Conservation (phyloP, 441 rosid species). For the Arabidopsis lyrata region DNA sequence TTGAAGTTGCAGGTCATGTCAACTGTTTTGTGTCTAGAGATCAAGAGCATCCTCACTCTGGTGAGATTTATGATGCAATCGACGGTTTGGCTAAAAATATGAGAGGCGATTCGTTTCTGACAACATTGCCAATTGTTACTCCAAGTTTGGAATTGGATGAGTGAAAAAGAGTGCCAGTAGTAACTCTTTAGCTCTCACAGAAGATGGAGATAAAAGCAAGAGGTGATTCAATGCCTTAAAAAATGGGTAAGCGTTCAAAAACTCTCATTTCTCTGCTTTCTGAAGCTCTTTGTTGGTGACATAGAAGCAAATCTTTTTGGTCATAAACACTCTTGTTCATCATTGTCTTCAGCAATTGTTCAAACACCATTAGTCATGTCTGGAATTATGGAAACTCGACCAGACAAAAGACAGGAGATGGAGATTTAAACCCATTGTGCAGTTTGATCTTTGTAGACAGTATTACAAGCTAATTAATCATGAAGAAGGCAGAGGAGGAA, state of each 20-base stretch:
- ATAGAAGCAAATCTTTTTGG: conserved; percentile 13
- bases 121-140: conserved; percentile 16
- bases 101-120: conserved; percentile 47
- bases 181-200: conserved; percentile 19
- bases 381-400: neutral
- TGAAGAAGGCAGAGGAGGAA: conserved; percentile 17
- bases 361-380: conserved; percentile 3
- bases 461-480: conserved; percentile 7
- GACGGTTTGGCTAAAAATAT: conserved; percentile 60
- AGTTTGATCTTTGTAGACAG: conserved; percentile 15
- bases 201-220: neutral
- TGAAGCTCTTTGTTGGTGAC: conserved; percentile 29
- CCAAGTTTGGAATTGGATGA: conserved; percentile 41
- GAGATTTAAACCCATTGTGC: conserved; percentile 8
- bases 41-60: conserved; percentile 59
- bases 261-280: conserved; percentile 21
- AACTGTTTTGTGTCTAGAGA: conserved; percentile 70
- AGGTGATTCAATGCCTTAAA: conserved; percentile 10
- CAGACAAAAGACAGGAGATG: conserved; percentile 23
- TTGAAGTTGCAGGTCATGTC: conserved; percentile 61
- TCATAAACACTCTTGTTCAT: conserved; percentile 40
- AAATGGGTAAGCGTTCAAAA: conserved; percentile 7
- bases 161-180: conserved; percentile 22
- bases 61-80: conserved; percentile 61
- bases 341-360: conserved; percentile 29